Evolutionary conservation across 768 basidiomycete species (phyloP).

Genomic region (Auricularia sp.): DNA sequence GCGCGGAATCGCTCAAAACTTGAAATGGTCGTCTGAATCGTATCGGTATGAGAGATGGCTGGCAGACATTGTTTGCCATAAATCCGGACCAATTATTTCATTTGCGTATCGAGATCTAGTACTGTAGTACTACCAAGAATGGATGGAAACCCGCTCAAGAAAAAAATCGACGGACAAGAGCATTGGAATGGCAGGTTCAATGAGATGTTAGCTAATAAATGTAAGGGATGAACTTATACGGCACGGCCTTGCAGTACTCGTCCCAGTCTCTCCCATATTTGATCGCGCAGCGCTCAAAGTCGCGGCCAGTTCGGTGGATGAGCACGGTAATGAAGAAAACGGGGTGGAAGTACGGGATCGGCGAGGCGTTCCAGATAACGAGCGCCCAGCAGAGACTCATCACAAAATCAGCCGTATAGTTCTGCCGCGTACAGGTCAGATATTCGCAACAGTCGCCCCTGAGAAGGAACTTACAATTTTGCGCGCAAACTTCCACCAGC

Average conservation of each 20-base stretch:
- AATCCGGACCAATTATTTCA: too few relatives aligned
- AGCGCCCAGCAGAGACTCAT: conserved; percentile 83
- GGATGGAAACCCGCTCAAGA: too few relatives aligned
- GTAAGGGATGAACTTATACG: conserved; percentile 82
- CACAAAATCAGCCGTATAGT: conserved; percentile 89
- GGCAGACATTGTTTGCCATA: too few relatives aligned
- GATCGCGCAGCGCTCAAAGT: conserved; percentile 85
- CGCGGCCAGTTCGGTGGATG: conserved; percentile 80
- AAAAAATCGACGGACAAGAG: too few relatives aligned
- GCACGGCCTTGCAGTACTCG: conserved; percentile 75
- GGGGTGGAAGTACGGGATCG: conserved; percentile 94
- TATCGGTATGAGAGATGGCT: too few relatives aligned
- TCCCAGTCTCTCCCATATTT: conserved; percentile 98
- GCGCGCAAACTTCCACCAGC: conserved; percentile 90
- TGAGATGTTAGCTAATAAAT: conserved; percentile 43
- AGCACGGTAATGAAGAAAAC: conserved; percentile 92
- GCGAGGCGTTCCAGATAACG: conserved; percentile 58
- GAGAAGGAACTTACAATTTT: conserved; percentile 50
- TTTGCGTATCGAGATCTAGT: too few relatives aligned
- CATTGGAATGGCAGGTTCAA: too few relatives aligned
- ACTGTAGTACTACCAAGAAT: too few relatives aligned
- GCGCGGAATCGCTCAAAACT: too few relatives aligned
- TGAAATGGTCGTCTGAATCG: too few relatives aligned
- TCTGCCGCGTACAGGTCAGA: conserved; percentile 30
- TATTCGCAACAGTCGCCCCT: too few relatives aligned